These are phyloP conservation scores for Lactarius indigo DNA, from an alignment of 768 basidiomycete genomes.

Conservation along the genomic window DNA sequence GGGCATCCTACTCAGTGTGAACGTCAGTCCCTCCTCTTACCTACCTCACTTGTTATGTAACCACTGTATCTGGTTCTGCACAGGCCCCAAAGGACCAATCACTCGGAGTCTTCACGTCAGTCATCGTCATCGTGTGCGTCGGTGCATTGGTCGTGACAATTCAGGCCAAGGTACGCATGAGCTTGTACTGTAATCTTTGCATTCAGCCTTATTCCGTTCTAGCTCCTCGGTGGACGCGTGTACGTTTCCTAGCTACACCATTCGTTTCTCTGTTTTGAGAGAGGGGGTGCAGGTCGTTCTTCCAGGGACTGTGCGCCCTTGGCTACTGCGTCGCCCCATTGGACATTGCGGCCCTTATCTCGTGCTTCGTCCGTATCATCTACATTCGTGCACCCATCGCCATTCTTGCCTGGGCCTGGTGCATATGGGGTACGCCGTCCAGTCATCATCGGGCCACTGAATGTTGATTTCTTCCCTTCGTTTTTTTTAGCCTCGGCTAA, in stretches of 20 bases:
- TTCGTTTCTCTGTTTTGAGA: background rate
- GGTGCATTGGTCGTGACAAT: conserved; percentile 90
- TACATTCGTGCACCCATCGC: conserved; percentile 87
- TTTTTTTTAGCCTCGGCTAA: conserved; percentile 74
- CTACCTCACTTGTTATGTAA: background rate
- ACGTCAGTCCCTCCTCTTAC: conserved; percentile 44
- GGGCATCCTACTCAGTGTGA: conserved; percentile 81
- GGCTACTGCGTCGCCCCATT: conserved; percentile 96
- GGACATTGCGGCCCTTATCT: conserved; percentile 82
- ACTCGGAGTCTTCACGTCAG: conserved; percentile 86
- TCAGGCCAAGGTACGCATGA: conserved; percentile 80
- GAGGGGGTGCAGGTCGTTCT: conserved; percentile 66
- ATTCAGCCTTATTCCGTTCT: conserved; percentile 11
- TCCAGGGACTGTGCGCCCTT: conserved; percentile 91
- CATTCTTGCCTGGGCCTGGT: conserved; percentile 89
- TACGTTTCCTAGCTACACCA: conserved; percentile 35
- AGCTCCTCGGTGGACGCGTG: conserved; percentile 84
- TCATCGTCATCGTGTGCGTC: conserved; percentile 88
- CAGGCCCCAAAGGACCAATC: conserved; percentile 84
- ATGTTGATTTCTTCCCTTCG: background rate
- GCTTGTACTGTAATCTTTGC: background rate
- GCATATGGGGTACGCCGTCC: conserved; percentile 82
- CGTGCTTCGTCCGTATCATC: conserved; percentile 80
- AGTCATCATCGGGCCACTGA: background rate
- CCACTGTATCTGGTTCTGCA: conserved; percentile 7